These are phyloP conservation scores for Kodamaea kaohsiungensis DNA, from an alignment of 805 yeast species.

Conservation along the genomic window DNA sequence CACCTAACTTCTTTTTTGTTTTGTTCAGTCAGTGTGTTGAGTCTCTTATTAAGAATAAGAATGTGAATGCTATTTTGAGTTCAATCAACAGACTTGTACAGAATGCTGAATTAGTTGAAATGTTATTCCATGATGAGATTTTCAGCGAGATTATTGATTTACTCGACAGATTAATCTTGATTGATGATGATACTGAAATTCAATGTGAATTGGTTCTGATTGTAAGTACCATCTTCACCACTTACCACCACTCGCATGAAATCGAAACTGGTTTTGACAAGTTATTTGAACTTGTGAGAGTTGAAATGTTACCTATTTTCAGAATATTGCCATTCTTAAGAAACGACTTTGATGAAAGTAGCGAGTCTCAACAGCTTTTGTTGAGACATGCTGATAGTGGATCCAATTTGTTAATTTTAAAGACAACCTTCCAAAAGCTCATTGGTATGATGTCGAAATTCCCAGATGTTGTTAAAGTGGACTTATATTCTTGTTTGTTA, in stretches of 20 bases:
- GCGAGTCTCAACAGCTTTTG: conserved; percentile 24
- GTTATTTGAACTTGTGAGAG: conserved; percentile 66
- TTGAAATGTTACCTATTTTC: conserved; percentile 64
- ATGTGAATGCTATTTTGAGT: conserved; percentile 52
- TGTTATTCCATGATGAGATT: conserved; percentile 64
- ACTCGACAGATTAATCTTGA: conserved; percentile 67
- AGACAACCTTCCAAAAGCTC: conserved; percentile 50
- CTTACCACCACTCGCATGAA: conserved; percentile 35
- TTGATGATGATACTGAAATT: conserved; percentile 62
- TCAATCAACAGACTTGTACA: conserved; percentile 51
- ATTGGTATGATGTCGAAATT: conserved; percentile 64
- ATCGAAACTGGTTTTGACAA: conserved; percentile 66
- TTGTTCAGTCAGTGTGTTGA: conserved; percentile 84
- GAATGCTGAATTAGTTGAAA: conserved; percentile 54
- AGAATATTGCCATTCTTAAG: conserved; percentile 60
- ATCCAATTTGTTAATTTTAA: conserved; percentile 44
- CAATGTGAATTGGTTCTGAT: conserved; percentile 51
- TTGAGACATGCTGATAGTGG: conserved; percentile 33
- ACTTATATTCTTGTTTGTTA: conserved; percentile 69
- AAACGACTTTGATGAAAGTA: conserved; percentile 39
- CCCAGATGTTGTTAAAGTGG: conserved; percentile 68
- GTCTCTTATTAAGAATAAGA: conserved; percentile 53
- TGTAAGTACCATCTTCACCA: conserved; percentile 29
- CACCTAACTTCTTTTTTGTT: conserved; percentile 70
- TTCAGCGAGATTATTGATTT: conserved; percentile 77